These are phyloP conservation scores for Phyllostachys edulis DNA, from an alignment of 176 grass and related monocot genomes.

Conservation along the genomic window DNA sequence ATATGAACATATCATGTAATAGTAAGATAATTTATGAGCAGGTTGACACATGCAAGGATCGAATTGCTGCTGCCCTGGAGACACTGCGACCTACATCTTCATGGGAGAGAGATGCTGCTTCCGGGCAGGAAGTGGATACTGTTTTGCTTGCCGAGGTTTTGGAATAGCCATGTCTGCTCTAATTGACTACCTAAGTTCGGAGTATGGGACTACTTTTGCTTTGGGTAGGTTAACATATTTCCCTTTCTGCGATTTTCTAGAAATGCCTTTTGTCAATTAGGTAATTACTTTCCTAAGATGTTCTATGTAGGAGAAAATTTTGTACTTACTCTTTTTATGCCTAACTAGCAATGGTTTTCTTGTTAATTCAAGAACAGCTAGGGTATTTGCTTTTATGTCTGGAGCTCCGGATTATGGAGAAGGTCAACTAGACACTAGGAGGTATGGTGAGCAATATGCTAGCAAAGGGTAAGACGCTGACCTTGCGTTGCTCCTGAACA, in stretches of 20 bases:
- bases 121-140: constrained; percentile 66
- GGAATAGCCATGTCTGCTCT: constrained; percentile 80
- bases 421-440: constrained; percentile 83
- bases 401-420: constrained; percentile 93
- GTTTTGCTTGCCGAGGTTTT: constrained; percentile 81
- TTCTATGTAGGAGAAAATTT: constrained; percentile 18
- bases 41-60: constrained; percentile 86
- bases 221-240: constrained; percentile 54
- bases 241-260: neutral
- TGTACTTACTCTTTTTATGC: constrained; percentile 3
- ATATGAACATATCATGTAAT: neutral
- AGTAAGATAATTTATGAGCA: constrained; percentile 33
- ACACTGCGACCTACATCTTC: constrained; percentile 77
- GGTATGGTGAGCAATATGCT: constrained; percentile 96
- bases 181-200: constrained; percentile 77
- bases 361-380: constrained; percentile 54
- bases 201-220: constrained; percentile 91
- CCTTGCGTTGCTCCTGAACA: constrained; percentile 85
- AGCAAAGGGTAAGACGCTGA: constrained; percentile 85
- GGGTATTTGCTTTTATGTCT: constrained; percentile 94
- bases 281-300: constrained; percentile 13
- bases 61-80: constrained; percentile 71
- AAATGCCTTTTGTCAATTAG: constrained; percentile 9
- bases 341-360: constrained; percentile 34
- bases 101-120: constrained; percentile 77